Evolutionary conservation across 495 filamentous ascomycete genomes (phyloP).

Genomic region (Cercophora scortea): DNA sequence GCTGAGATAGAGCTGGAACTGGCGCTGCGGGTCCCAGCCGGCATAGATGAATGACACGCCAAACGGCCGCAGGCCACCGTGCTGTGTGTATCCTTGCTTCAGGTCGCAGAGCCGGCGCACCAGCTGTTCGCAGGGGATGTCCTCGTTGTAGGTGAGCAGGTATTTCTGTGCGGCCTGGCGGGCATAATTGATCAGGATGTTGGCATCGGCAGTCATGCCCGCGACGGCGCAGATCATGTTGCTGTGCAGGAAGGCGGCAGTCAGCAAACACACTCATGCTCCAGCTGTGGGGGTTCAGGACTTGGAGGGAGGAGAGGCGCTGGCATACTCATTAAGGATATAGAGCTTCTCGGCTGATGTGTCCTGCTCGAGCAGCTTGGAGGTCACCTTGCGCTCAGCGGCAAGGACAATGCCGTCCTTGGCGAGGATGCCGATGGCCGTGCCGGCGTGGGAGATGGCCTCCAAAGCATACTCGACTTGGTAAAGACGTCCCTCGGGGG

Average conservation of each 20-base stretch:
- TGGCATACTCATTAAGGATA: slow-evolving; percentile 87
- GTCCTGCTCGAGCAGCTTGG: slow-evolving; percentile 98
- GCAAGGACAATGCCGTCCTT: slow-evolving; percentile 98
- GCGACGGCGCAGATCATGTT: slow-evolving; percentile 99
- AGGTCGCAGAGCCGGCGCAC: slow-evolving; percentile 94
- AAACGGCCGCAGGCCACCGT: slow-evolving; percentile 93
- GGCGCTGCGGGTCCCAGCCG: slow-evolving; percentile 85
- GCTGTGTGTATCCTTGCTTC: slow-evolving; percentile 99
- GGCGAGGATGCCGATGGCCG: slow-evolving; percentile 90
- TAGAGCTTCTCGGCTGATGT: slow-evolving; percentile 99
- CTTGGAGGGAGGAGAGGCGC: not conserved
- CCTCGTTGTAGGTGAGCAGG: slow-evolving; percentile 98
- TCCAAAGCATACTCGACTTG: slow-evolving; percentile 99
- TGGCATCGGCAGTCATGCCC: slow-evolving; percentile 98
- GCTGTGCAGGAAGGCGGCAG: slow-evolving; percentile 37
- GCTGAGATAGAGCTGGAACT: slow-evolving; percentile 99
- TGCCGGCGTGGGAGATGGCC: slow-evolving; percentile 96
- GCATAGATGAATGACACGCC: slow-evolving; percentile 99
- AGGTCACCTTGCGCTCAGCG: slow-evolving; percentile 98
- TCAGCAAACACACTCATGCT: no score
- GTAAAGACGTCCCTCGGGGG: slow-evolving; percentile 94
- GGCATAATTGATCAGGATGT: slow-evolving; percentile 99
- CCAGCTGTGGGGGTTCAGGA: not conserved
- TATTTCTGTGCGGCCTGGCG: slow-evolving; percentile 93
- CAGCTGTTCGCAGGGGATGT: slow-evolving; percentile 98